Evolutionary conservation across 495 filamentous ascomycete species (phyloP), one percentile per base, ranked within the genome.

Genomic region (Penicillium psychrofluorescens): DNA sequence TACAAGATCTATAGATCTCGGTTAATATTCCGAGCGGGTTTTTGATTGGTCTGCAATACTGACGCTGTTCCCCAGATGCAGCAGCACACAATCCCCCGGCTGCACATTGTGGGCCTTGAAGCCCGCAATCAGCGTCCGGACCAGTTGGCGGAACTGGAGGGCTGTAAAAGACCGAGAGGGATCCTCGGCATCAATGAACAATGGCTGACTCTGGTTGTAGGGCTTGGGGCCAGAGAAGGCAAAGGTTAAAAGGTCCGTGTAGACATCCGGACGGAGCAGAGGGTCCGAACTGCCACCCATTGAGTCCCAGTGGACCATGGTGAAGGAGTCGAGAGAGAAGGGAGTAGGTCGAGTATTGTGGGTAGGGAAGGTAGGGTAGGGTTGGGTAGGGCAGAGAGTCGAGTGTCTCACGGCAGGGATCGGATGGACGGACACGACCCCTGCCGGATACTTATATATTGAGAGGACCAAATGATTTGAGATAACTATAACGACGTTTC

Each of bases 31-130:
- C 32, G 46, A 14, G 43, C 45, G 29, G 47, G 49, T 11, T 31
- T 31, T 43, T 50, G 45, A 33, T 49, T 50, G 51, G 9, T 8
- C 28, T 34, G 36, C 16, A 41, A 28, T 31, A 57, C 67, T 63
- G 51, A 79, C 76, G 54, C 74, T 76, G 44, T 84, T 85, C 44
- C 79, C 80, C 31, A 81, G 61, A 49, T 81, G 75, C 35, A 84
- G 53, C 50, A 81, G 66, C 11, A 84, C 76, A 54, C 70, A 78
- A 53, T 83, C 77, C 3, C 78, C 81, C 9, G 57, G 60, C 46
- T 74, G 58, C 41, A 83, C 49, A 38, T 76, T 70, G 31, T 73
- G 68, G 14, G 69, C 70, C 35, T 70, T 72, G 29, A 84, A 61
- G 2, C 80, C 80, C 2, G 76, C 76, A 34, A 73, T 68, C 38